phyloP scores from a whole-genome alignment of 768 basidiomycete genomes.

The Daedaleopsis nitida region DNA sequence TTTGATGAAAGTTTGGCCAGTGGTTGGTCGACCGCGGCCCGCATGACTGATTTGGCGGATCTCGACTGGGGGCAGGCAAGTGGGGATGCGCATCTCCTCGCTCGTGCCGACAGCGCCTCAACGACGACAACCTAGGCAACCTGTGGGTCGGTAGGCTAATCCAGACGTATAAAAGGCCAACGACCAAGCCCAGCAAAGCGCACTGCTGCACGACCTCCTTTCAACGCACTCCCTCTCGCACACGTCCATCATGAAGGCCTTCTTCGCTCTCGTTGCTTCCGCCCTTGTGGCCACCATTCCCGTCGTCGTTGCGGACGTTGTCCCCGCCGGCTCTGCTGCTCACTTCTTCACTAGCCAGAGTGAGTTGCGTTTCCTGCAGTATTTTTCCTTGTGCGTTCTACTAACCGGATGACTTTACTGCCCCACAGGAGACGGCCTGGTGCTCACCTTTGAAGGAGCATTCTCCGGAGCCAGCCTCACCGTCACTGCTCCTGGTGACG shows the following conservation, averaged over 20 bases:
- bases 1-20: no score
- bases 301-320: constrained; percentile 7
- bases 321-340: constrained; percentile 10
- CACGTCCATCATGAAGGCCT: not conserved
- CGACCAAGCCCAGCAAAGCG: no score
- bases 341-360: constrained; percentile 15
- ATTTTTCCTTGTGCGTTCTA: not conserved
- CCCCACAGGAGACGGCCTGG: constrained; percentile 1
- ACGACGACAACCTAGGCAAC: no score
- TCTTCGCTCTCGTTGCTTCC: constrained; percentile 2
- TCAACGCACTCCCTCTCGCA: not conserved
- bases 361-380: not conserved
- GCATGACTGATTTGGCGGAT: no score
- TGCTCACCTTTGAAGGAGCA: not conserved
- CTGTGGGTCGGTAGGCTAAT: no score
- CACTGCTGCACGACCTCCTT: no score
- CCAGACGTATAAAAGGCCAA: no score
- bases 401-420: not conserved
- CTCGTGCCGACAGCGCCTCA: no score
- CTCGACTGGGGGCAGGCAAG: no score
- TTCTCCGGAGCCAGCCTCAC: not conserved
- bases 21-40: no score
- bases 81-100: no score
- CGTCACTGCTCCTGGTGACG: constrained; percentile 6
- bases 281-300: constrained; percentile 1